These are phyloP conservation scores for Clavaria fumosa DNA, from an alignment of 768 basidiomycete genomes.

Conservation along the genomic window DNA sequence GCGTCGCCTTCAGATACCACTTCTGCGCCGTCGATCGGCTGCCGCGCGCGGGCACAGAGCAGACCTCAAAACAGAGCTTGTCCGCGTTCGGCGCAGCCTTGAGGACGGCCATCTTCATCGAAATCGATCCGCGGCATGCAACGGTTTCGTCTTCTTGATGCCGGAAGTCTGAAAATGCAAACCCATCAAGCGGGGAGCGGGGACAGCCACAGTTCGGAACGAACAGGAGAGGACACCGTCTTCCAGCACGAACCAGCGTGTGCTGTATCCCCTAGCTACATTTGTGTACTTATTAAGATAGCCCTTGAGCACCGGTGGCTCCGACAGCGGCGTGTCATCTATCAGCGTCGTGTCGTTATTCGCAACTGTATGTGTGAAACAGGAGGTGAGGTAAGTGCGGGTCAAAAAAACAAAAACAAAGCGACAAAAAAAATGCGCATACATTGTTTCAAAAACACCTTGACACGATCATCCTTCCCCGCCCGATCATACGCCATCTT, in stretches of 20 bases:
- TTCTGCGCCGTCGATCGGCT: constrained; percentile 38
- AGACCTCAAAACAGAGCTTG: constrained; percentile 71
- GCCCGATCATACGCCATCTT: constrained; percentile 49
- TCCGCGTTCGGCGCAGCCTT: constrained; percentile 35
- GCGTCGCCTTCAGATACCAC: constrained; percentile 75
- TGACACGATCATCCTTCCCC: constrained; percentile 70
- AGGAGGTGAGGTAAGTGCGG: not conserved
- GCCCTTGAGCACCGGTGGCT: constrained; percentile 52
- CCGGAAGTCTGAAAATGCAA: constrained; percentile 47
- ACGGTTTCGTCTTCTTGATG: constrained; percentile 83
- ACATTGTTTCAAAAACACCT: constrained; percentile 77
- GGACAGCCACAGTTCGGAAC: constrained; percentile 23
- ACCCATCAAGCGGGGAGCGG: no score
- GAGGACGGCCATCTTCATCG: constrained; percentile 65
- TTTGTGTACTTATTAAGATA: constrained; percentile 89
- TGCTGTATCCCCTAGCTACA: constrained; percentile 78
- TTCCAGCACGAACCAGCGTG: constrained; percentile 85
- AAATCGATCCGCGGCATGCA: constrained; percentile 75
- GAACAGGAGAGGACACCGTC: constrained; percentile 73
- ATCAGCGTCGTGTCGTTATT: constrained; percentile 69
- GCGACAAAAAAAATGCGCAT: no score
- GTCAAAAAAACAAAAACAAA: not conserved
- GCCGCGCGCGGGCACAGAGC: constrained; percentile 37
- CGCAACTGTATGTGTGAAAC: constrained; percentile 33
- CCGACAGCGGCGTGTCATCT: constrained; percentile 18